phyloP scores from a whole-genome alignment of 768 basidiomycete species.

The Macrolepiota albuminosa region DNA sequence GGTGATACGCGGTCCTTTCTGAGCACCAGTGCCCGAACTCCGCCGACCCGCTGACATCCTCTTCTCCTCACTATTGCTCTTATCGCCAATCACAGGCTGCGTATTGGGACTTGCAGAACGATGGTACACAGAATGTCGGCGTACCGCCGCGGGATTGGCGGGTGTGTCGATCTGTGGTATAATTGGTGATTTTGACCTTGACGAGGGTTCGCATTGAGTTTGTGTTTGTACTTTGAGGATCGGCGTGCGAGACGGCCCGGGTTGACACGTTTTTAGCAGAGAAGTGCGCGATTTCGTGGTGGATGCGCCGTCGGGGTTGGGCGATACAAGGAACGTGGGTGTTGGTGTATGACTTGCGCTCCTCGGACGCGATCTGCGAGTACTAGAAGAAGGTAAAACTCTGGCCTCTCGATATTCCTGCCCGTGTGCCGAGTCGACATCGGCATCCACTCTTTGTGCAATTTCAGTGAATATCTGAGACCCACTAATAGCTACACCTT shows the following conservation, averaged over 20 bases:
- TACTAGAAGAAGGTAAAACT: not conserved
- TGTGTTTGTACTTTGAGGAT: not conserved
- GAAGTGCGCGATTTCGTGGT: slow-evolving; percentile 3
- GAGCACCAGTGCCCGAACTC: not conserved
- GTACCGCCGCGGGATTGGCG: slow-evolving; percentile 20
- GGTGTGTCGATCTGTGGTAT: slow-evolving; percentile 16
- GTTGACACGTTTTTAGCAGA: slow-evolving; percentile 2
- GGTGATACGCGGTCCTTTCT: not conserved
- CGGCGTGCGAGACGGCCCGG: slow-evolving; percentile 8
- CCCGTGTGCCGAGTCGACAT: slow-evolving; percentile 21
- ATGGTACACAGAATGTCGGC: slow-evolving; percentile 26
- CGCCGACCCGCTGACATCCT: not conserved
- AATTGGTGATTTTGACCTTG: slow-evolving; percentile 29
- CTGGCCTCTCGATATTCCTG: not conserved
- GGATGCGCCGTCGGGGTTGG: slow-evolving; percentile 12
- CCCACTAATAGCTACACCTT: slow-evolving; percentile 32
- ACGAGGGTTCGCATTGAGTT: slow-evolving; percentile 12
- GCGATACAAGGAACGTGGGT: slow-evolving; percentile 17
- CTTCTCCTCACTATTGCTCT: not conserved
- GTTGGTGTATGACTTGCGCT: slow-evolving; percentile 21
- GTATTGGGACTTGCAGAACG: slow-evolving; percentile 8
- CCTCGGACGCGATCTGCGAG: slow-evolving; percentile 18
- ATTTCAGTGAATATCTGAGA: slow-evolving; percentile 17
- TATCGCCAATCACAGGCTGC: not conserved
- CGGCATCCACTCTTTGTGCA: slow-evolving; percentile 19